These are phyloP conservation scores for Taphrina betulina DNA, from an alignment of 1,139 yeast genomes.

Conservation along the genomic window DNA sequence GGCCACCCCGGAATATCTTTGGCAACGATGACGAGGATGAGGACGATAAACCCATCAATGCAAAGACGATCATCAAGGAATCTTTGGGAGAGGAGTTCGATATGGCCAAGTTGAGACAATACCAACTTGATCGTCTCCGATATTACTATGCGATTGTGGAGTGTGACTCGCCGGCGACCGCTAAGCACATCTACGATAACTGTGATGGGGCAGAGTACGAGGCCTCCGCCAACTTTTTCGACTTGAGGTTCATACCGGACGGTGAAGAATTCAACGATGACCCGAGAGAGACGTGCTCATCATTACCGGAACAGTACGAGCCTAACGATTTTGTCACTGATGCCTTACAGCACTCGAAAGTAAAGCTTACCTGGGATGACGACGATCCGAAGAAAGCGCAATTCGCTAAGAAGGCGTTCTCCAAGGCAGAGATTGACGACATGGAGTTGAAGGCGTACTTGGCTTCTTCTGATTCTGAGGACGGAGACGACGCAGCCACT, in stretches of 20 bases:
- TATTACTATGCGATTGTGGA: constrained; percentile 91
- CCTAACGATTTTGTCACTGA: constrained; percentile 75
- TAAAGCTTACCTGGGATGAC: constrained; percentile 59
- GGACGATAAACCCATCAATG: constrained; percentile 39
- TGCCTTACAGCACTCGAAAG: constrained; percentile 41
- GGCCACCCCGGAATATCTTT: constrained; percentile 88
- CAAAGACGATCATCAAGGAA: constrained; percentile 42
- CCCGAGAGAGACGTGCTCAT: constrained; percentile 68
- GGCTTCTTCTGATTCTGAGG: constrained; percentile 59
- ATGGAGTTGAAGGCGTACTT: constrained; percentile 95
- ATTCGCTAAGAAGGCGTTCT: constrained; percentile 74
- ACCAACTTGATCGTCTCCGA: constrained; percentile 74
- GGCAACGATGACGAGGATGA: constrained; percentile 44
- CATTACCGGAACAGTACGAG: constrained; percentile 72
- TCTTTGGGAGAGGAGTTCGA: constrained; percentile 52
- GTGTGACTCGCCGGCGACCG: constrained; percentile 73
- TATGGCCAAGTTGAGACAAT: constrained; percentile 57
- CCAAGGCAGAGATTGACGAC: constrained; percentile 88
- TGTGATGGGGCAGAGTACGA: constrained; percentile 97
- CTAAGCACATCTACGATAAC: constrained; percentile 71
- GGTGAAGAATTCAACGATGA: constrained; percentile 76
- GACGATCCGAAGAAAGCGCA: constrained; percentile 90
- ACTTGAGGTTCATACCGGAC: constrained; percentile 87
- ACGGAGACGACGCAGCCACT: constrained; percentile 50
- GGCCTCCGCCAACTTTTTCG: constrained; percentile 91